phyloP scores from a whole-genome alignment of 2,329 filamentous ascomycete species.

The Aspergillus intermedius region DNA sequence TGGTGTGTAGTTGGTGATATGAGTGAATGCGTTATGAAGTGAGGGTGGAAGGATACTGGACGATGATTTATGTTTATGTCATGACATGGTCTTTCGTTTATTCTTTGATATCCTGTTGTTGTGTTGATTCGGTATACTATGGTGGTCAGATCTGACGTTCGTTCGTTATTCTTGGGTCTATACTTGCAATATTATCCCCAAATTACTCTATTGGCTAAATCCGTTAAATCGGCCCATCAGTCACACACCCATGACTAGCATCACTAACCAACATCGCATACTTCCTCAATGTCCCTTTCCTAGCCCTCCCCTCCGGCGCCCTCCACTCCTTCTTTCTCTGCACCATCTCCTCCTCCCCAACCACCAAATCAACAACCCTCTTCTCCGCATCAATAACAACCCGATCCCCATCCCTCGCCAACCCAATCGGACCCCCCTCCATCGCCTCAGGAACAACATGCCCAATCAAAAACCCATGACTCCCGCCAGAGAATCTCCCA shows the following conservation, averaged over 20 bases:
- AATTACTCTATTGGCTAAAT: no score
- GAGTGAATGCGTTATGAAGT: no score
- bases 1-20: no score
- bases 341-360: constrained; percentile 3
- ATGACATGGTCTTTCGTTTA: no score
- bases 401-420: constrained; percentile 5
- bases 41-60: no score
- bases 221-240: background rate
- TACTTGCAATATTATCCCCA: no score
- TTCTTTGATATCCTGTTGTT: no score
- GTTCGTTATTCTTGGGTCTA: no score
- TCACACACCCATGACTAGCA: constrained; percentile 8
- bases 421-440: constrained; percentile 7
- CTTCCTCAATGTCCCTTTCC: constrained; percentile 8
- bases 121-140: no score
- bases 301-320: background rate
- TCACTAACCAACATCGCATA: constrained; percentile 7
- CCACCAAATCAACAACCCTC: constrained; percentile 6
- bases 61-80: no score
- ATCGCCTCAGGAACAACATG: constrained; percentile 15
- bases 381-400: constrained; percentile 8
- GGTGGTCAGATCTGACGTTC: no score
- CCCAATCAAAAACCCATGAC: constrained; percentile 35
- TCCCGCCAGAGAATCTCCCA: constrained; percentile 37
- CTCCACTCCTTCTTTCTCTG: constrained; percentile 5